Base-by-base conservation (phyloP, 2,329 filamentous ascomycete genomes). In the Phyllosticta citriasiana region DNA sequence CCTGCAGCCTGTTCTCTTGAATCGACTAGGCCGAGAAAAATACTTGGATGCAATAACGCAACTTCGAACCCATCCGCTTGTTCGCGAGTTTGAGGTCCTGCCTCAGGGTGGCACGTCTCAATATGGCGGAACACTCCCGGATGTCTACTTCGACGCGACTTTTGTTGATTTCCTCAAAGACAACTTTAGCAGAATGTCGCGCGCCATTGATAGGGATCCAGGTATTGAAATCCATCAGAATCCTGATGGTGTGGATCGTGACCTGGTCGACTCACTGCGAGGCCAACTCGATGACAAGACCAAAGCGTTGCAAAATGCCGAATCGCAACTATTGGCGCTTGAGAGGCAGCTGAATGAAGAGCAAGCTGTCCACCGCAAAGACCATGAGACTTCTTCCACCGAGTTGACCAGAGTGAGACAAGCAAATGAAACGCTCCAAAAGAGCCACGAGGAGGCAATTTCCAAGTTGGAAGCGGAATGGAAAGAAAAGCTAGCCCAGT, bases 81-180 rank as follows among this genome's bases (percentile, higher is more conserved):
- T 99, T 57, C 85, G 94, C 47, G 91, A 99, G 70, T 97, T 93
- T 67, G 94, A 97, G 69, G 88, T 97, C 24, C 79, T 88, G 9
- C 85, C 89, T 1, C 89, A 91, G 67, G 88, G 84, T 56, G 66
- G 68, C 4, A 66, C 68, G 3, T 66, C 66, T 14, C 63, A 57
- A 12, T 57, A 53, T 5, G 67, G 78, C 60, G 78, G 79, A 72
- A 83, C 74, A 66, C 72, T 92, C 7, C 88, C 91, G 0, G 87
- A 92, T 57, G 88, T 96, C 0, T 95, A 85, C 71, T 94, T 97
- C 65, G 91, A 96, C 67, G 81, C 84, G 55, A 84, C 84, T 0
- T 97, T 97, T 73, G 86, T 99, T 60, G 89, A 97, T 63, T 96
- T 97, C 68, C 84, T 97, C 68, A 97, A 97, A 70, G 92, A 97